Evolutionary conservation across 2,329 filamentous ascomycete species (phyloP).

Genomic region (Penicillium sp.): DNA sequence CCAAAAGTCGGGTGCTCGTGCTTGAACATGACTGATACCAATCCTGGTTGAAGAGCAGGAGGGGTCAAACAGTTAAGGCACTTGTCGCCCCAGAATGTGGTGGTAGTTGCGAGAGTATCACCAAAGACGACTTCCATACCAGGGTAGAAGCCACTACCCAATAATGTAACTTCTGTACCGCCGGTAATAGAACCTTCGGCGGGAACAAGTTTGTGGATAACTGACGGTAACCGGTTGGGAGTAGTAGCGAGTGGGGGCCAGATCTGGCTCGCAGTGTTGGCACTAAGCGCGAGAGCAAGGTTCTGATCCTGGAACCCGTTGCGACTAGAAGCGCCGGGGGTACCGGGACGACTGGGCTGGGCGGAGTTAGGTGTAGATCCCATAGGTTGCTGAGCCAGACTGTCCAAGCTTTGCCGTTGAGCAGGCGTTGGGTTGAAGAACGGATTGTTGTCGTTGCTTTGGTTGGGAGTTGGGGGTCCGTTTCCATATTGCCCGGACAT

Average conservation of each 20-base stretch:
- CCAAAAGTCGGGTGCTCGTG: slow-evolving; percentile 50
- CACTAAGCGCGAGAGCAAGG: slow-evolving; percentile 30
- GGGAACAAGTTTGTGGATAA: slow-evolving; percentile 79
- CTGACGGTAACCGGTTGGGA: slow-evolving; percentile 53
- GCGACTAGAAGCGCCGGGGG: slow-evolving; percentile 53
- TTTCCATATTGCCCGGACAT: slow-evolving; percentile 51
- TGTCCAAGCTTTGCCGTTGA: slow-evolving; percentile 62
- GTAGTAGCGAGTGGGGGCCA: slow-evolving; percentile 52
- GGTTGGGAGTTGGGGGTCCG: slow-evolving; percentile 62
- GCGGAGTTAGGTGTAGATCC: slow-evolving; percentile 68
- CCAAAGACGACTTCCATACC: slow-evolving; percentile 83
- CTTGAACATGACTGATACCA: slow-evolving; percentile 67
- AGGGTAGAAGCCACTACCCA: slow-evolving; percentile 75
- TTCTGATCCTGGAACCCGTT: slow-evolving; percentile 40
- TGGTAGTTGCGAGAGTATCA: slow-evolving; percentile 62
- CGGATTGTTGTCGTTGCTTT: slow-evolving; percentile 55
- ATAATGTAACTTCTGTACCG: slow-evolving; percentile 79
- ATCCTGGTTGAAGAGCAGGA: slow-evolving; percentile 62
- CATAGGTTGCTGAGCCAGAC: slow-evolving; percentile 58
- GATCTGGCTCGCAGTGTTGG: slow-evolving; percentile 48
- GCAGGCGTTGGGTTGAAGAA: slow-evolving; percentile 53
- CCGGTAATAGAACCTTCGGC: slow-evolving; percentile 75
- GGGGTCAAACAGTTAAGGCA: slow-evolving; percentile 76
- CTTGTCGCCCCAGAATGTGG: slow-evolving; percentile 74
- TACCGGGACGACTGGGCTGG: slow-evolving; percentile 72